Conservation (phyloP, 1,284 basidiomycete genomes). For the Pulchroboletus neoregius region DNA sequence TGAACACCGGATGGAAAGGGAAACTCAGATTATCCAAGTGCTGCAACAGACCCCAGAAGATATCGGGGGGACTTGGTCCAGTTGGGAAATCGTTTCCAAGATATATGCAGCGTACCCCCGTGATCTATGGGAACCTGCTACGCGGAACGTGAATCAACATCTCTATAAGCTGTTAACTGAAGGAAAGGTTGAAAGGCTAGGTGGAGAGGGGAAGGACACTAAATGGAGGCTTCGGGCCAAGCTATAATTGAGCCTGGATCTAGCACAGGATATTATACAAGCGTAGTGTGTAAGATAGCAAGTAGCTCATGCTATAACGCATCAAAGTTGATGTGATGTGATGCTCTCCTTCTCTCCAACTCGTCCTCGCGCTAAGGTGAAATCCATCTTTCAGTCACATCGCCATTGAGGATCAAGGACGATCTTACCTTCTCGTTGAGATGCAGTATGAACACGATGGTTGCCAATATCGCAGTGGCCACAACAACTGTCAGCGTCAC, state of each 20-base stretch:
- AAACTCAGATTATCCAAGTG: constrained; percentile 70
- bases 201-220: constrained; percentile 45
- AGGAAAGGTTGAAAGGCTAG: constrained; percentile 47
- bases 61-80: constrained; percentile 46
- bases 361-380: constrained; percentile 80
- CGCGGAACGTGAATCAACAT: constrained; percentile 67
- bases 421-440: constrained; percentile 80
- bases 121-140: constrained; percentile 71
- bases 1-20: constrained; percentile 77
- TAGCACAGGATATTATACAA: constrained; percentile 9
- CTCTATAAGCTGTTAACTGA: constrained; percentile 72
- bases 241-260: constrained; percentile 1
- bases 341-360: constrained; percentile 77
- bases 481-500: constrained; percentile 84
- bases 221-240: constrained; percentile 34
- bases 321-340: constrained; percentile 97
- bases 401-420: not conserved
- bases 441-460: constrained; percentile 86
- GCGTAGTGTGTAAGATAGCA: constrained; percentile 19
- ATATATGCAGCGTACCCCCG: constrained; percentile 73
- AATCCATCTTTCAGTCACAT: constrained; percentile 10
- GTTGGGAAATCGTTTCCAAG: constrained; percentile 58
- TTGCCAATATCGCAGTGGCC: constrained; percentile 70
- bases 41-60: constrained; percentile 39
- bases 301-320: constrained; percentile 55